Base-by-base conservation (phyloP, 331 rosid species). In the Quercus phellos region DNA sequence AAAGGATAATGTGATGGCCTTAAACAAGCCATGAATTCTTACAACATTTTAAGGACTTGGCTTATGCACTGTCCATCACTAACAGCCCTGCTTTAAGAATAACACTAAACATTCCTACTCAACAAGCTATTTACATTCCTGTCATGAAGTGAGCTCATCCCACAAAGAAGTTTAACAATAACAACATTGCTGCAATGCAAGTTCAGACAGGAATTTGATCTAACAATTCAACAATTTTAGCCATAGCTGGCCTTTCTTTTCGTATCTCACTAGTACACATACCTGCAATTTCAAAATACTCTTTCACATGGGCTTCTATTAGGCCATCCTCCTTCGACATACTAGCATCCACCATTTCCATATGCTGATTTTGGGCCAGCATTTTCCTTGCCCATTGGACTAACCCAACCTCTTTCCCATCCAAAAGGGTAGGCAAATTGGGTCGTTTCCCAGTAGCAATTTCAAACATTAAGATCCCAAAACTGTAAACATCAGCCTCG, bases 401-500 rank as follows among this genome's bases (percentile, higher is more conserved):
- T 24, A 91, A 32, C 54, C 90, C 93, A 83, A 88, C 79, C 8
- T 86, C 94, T 2, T 12, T 53, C 0, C 64, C 59, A 0, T 75
- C 89, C 55, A 81, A 66, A 4, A 5, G 61, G 30, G 68, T 29
- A 0, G 91, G 86, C 82, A 90, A 85, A 84, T 94, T 86, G 51
- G 99, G 93, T 85, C 96, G 50, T 2, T 32, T 83, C 3, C 97
- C 93, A 0, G 90, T 88, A 0, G 83, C 90, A 0, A 85, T 82
- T 72, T 94, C 99, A 0, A 94, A 30, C 97, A 94, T 90, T 73
- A 94, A 75, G 13, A 92, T 58, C 6, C 99, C 99, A 9, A 94
- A 94, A 83, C 99, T 92, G 8, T 86, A 94, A 70, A 94, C 98
- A n/a, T 94, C 99, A 4, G 89, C 98, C 70, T 84, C 88, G 72